Conservation (phyloP, 108 stramenopile species). For the Pelagomonas calceolata region DNA sequence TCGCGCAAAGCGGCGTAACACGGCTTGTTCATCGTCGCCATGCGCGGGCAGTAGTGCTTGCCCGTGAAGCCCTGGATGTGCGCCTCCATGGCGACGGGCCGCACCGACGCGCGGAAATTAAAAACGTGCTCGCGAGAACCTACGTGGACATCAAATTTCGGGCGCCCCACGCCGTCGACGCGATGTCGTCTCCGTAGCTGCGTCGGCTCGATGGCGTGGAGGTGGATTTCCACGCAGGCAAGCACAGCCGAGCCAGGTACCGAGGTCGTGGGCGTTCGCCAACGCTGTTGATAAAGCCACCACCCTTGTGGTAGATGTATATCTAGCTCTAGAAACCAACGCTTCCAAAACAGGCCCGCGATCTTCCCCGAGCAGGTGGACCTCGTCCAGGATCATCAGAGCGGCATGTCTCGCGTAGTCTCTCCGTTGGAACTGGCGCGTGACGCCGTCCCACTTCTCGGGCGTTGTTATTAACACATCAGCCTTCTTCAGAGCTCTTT, state of each 20-base stretch:
- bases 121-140: slow-evolving; percentile 56
- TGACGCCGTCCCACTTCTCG: slow-evolving; percentile 97
- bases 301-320: slow-evolving; percentile 75
- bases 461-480: slow-evolving; percentile 95
- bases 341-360: slow-evolving; percentile 96
- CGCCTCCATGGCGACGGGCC: slow-evolving; percentile 85
- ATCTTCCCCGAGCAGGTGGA: slow-evolving; percentile 96
- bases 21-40: slow-evolving; percentile 99
- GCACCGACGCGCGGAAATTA: slow-evolving; percentile 89
- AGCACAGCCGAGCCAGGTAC: slow-evolving; percentile 93
- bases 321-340: slow-evolving; percentile 83
- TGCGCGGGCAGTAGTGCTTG: slow-evolving; percentile 85
- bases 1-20: slow-evolving; percentile 91
- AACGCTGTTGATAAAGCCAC: slow-evolving; percentile 90
- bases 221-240: too few species aligned
- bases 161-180: too few species aligned
- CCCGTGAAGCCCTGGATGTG: slow-evolving; percentile 94
- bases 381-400: slow-evolving; percentile 92
- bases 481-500: slow-evolving; percentile 58
- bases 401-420: slow-evolving; percentile 68
- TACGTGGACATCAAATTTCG: too few species aligned
- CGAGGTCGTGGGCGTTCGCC: slow-evolving; percentile 88
- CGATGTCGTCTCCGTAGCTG: too few species aligned
- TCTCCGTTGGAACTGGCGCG: slow-evolving; percentile 77
- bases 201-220: too few species aligned